Conservation (phyloP, 1,284 basidiomycete species). For the Tilletia caries region DNA sequence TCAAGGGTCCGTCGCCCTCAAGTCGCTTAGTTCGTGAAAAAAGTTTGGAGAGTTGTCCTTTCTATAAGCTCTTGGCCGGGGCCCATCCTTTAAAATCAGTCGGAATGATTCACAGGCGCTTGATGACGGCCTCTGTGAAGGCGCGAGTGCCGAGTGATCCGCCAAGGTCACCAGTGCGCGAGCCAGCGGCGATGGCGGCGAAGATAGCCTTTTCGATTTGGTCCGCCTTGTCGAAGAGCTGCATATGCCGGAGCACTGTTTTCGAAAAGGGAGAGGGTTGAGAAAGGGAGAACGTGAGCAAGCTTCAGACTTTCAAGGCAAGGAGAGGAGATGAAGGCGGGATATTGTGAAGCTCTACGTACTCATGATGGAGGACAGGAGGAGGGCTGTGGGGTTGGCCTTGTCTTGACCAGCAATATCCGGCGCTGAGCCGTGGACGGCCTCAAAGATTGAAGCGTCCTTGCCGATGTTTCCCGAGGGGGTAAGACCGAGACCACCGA, state of each 20-base stretch:
- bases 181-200: slow-evolving; percentile 45
- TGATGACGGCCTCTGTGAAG: slow-evolving; percentile 44
- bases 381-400: slow-evolving; percentile 94
- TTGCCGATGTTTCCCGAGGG: slow-evolving; percentile 97
- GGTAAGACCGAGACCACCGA: slow-evolving; percentile 94
- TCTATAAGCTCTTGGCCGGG: not conserved
- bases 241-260: slow-evolving; percentile 75
- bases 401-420: slow-evolving; percentile 69
- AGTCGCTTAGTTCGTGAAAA: too few species aligned
- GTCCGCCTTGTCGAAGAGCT: slow-evolving; percentile 75
- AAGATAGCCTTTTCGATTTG: slow-evolving; percentile 82
- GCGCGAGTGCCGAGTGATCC: slow-evolving; percentile 50
- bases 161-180: slow-evolving; percentile 46
- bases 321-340: too few species aligned
- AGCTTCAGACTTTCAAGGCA: not conserved
- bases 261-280: not conserved
- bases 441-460: slow-evolving; percentile 99
- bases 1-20: too few species aligned
- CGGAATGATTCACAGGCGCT: slow-evolving; percentile 9
- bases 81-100: not conserved
- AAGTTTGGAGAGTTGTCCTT: not conserved
- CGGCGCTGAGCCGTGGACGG: slow-evolving; percentile 75
- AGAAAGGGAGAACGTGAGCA: not conserved
- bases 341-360: slow-evolving; percentile 15
- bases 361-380: slow-evolving; percentile 90